Evolutionary conservation across 2,329 filamentous ascomycete genomes (phyloP), one percentile per base, ranked within the genome.

Genomic region (Xylariaceae sp.): DNA sequence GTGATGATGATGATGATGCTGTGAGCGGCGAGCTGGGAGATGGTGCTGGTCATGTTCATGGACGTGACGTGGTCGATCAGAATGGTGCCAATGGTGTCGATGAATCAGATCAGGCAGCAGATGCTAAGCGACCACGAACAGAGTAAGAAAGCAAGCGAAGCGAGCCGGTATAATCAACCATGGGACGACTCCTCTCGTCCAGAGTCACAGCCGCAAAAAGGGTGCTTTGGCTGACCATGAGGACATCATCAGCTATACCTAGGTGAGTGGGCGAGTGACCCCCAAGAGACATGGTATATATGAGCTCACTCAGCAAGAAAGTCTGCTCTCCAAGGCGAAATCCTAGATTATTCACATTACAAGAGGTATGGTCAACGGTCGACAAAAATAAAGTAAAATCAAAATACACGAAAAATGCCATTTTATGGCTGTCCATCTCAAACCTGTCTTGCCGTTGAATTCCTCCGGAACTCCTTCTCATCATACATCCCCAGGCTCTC

Each of bases 11-110:
- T n/a, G n/a, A n/a, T n/a, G n/a, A n/a, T n/a, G n/a, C n/a, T n/a
- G 70, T 55, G 2, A 67, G 67, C 21, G 78, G 73, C 37, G 74
- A 72, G 44, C 69, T 85, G 17, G 83, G 83, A 36, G 82, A 82
- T 45, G 83, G 83, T 7, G 83, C 80, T 2, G 82, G 82, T 21
- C 74, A 77, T 47, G 74, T 77, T 35, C 73, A 79, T 44, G 70
- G 56, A 2, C 68, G 69, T 12, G 77, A 77, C 39, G 82, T 83
- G 53, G 64, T 72, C 11, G 79, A 77, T 20, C 71, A 62, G 19
- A 73, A 69, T 37, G 73, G 58, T 5, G 60, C 65, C 22, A 70
- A 76, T 44, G 73, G 72, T 3, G 60, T 69, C 45, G 67, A 62
- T 32, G 64, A 64, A 44, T n/a, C n/a, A n/a, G 55, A 58, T 19